Evolutionary conservation across 805 yeast genomes (phyloP), one percentile per base, ranked within the genome.

Genomic region (Metschnikowia corniflorae): DNA sequence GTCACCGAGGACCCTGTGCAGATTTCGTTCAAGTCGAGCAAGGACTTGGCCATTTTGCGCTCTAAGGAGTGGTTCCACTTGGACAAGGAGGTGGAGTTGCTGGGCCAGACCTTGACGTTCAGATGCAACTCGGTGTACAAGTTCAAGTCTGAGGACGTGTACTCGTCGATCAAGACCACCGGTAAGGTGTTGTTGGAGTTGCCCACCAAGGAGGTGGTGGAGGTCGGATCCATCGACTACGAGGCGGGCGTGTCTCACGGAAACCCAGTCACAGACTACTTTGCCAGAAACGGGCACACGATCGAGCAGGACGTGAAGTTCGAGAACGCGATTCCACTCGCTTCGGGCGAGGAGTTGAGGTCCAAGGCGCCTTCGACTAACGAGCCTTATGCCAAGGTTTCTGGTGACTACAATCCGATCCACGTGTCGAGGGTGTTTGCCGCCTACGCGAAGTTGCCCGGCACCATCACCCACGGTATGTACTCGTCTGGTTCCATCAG

Each of bases 381-480:
- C 64, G 97, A 87, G 70, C 86, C 95, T 18, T 93, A 93, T 59
- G 98, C 96, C 46, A 85, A 80, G 59, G 97, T 93, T 28, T 91
- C 97, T 45, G 97, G 97, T 60, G 99, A 93, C 66, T 91, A 77
- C 79, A 93, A 93, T 66, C 98, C 99, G 45, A 93, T 93, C 54
- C 99, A 93, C 62, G 97, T 94, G 43, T 85, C 95, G 23, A 82
- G 95, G 60, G 93, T 87, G 34, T 93, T 93, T 66, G 89, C 98
- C 39, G 75, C 80, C 45, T 93, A 93, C 60, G 97, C 96, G 29
- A 80, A 80, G 56, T 74, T 93, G 57, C 96, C 96, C 42, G 98
- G 98, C 50, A 93, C 97, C 25, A 93, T 93, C 55, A 93, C 98
- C 24, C 98, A 94, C 58, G 99, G 99, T 61, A 94, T 93, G 99